A percentile compares a stretch with the other conserved stretches of the same genome.
phyloP scores from a whole-genome alignment of 116 monocot species.

The Cymodocea nodosa region DNA sequence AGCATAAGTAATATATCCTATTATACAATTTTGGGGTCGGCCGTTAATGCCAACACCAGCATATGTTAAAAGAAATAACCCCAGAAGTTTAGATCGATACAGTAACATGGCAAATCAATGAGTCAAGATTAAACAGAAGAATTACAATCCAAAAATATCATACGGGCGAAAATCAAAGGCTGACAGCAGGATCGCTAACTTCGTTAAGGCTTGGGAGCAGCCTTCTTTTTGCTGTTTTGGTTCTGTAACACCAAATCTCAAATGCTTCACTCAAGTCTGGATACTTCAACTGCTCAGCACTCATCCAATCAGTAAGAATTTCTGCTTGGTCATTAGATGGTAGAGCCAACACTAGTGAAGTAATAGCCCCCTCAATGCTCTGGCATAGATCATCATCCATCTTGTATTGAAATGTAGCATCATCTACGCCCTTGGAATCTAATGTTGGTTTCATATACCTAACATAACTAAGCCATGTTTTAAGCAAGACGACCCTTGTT shows the following conservation, averaged over 20 bases:
- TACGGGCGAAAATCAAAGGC: conserved; percentile 17
- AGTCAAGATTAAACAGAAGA: background rate
- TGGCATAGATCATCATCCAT: conserved; percentile 72
- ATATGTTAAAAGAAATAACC: too few species aligned
- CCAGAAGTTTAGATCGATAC: too few species aligned
- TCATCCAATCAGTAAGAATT: conserved; percentile 80
- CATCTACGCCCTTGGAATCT: conserved; percentile 29
- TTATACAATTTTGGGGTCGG: too few species aligned
- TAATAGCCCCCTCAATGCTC: conserved; percentile 69
- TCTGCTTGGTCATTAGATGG: conserved; percentile 85
- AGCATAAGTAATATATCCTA: too few species aligned
- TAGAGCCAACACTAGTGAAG: conserved; percentile 65
- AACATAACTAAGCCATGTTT: conserved; percentile 69
- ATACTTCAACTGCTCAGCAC: conserved; percentile 41
- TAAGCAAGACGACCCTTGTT: conserved; percentile 46
- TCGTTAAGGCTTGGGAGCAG: conserved; percentile 25
- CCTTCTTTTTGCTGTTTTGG: conserved; percentile 75
- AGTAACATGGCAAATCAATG: background rate
- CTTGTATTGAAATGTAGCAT: conserved; percentile 28
- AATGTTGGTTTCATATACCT: conserved; percentile 59
- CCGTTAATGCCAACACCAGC: too few species aligned
- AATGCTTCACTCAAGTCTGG: conserved; percentile 92
- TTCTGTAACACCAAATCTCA: conserved; percentile 91
- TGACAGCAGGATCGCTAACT: conserved; percentile 32
- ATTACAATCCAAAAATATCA: background rate